Percentiles rank a stretch among this genome's conserved stretches.
These are phyloP conservation scores for Melastoma malabathricum DNA, from an alignment of 345 rosid genomes.

Conservation along the genomic window DNA sequence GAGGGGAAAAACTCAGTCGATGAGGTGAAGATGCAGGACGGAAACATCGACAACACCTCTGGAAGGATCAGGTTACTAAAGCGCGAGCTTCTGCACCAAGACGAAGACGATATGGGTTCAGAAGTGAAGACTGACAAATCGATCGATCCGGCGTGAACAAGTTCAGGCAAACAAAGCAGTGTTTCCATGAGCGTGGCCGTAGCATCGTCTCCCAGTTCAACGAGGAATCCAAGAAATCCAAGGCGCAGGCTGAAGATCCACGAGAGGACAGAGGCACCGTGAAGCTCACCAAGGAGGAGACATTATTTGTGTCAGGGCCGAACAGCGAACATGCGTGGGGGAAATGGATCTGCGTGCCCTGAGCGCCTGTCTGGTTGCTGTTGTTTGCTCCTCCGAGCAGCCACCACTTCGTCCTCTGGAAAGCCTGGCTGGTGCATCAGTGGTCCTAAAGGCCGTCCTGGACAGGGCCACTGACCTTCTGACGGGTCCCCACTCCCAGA, in stretches of 20 bases:
- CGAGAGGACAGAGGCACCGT: too few species aligned
- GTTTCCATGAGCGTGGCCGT: slow-evolving; percentile 30
- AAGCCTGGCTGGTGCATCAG: slow-evolving; percentile 71
- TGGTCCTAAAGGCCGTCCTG: slow-evolving; percentile 60
- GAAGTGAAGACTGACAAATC: slow-evolving; percentile 7
- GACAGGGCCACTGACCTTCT: slow-evolving; percentile 74
- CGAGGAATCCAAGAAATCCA: too few species aligned
- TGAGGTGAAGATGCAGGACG: slow-evolving; percentile 34
- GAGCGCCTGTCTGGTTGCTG: too few species aligned
- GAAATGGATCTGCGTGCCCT: too few species aligned
- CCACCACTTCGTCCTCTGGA: slow-evolving; percentile 94
- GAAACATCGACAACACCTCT: slow-evolving; percentile 30
- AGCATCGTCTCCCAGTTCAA: slow-evolving; percentile 32
- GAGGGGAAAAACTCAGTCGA: slow-evolving; percentile 37
- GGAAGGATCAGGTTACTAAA: slow-evolving; percentile 29
- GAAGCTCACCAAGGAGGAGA: too few species aligned
- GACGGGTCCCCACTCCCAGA: slow-evolving; percentile 12
- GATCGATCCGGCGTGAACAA: slow-evolving; percentile 26
- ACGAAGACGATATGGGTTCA: slow-evolving; percentile 6
- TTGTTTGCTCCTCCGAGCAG: slow-evolving; percentile 93
- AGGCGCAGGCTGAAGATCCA: too few species aligned
- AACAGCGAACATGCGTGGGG: too few species aligned
- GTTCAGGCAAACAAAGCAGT: slow-evolving; percentile 35
- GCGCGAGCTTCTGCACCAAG: slow-evolving; percentile 12
- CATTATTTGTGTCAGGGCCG: too few species aligned